A percentile compares a stretch with the other conserved stretches of the same genome.
These are phyloP conservation scores for Ceratocystis cubensis DNA, from an alignment of 2,329 filamentous ascomycete genomes.

Conservation along the genomic window DNA sequence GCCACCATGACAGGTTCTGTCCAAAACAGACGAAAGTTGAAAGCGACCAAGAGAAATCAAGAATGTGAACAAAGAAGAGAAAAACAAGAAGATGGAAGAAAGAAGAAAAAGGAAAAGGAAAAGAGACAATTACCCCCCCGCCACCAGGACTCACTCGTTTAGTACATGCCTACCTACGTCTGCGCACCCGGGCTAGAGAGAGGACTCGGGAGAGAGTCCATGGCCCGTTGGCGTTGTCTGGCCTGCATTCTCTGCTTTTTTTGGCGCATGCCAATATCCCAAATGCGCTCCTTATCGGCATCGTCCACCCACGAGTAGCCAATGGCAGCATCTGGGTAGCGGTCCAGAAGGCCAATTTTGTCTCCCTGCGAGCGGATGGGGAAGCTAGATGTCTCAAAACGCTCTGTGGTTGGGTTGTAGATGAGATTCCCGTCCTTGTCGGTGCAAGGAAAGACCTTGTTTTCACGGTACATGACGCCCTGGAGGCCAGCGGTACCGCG, in stretches of 20 bases:
- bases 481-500: conserved; percentile 28
- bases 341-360: conserved; percentile 27
- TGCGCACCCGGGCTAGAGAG: conserved; percentile 6
- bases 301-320: conserved; percentile 35
- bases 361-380: conserved; percentile 25
- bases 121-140: background rate
- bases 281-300: conserved; percentile 30
- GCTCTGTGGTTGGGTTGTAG: conserved; percentile 31
- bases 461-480: conserved; percentile 35
- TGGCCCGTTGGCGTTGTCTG: conserved; percentile 8
- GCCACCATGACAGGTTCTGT: background rate
- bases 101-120: background rate
- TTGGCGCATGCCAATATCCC: conserved; percentile 28
- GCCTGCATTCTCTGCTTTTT: conserved; percentile 15
- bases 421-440: conserved; percentile 32
- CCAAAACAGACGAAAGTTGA: background rate
- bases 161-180: background rate
- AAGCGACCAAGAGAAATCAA: background rate
- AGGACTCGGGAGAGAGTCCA: conserved; percentile 17
- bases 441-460: conserved; percentile 32
- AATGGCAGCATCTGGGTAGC: conserved; percentile 38
- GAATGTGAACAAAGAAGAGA: background rate
- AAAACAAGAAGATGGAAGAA: background rate
- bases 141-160: background rate
- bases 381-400: conserved; percentile 12